Evolutionary conservation across 2,329 filamentous ascomycete species (phyloP).

Genomic region (Trichophyton equinum): DNA sequence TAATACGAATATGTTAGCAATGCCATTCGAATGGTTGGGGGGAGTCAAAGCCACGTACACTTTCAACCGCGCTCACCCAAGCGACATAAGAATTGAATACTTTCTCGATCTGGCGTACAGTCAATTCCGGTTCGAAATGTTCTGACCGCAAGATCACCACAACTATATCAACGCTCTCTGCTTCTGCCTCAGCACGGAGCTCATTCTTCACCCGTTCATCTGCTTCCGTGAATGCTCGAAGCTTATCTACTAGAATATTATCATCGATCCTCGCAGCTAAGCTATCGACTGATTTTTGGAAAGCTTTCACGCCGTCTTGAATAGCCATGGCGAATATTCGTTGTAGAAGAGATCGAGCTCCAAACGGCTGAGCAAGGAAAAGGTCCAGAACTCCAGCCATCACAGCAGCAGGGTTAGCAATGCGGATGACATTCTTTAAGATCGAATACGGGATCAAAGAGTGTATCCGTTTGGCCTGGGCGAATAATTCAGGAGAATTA

Average conservation of each 20-base stretch:
- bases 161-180: conserved; percentile 69
- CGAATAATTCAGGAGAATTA: conserved; percentile 92
- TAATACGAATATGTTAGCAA: conserved; percentile 13
- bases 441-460: conserved; percentile 86
- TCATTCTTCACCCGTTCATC: conserved; percentile 61
- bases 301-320: conserved; percentile 74
- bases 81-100: conserved; percentile 92
- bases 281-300: conserved; percentile 75
- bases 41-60: conserved; percentile 34
- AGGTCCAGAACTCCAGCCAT: conserved; percentile 94
- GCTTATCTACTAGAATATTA: conserved; percentile 61
- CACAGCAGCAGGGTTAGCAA: conserved; percentile 90
- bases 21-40: background rate
- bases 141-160: conserved; percentile 76
- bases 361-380: conserved; percentile 91
- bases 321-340: conserved; percentile 87
- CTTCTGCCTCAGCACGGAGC: conserved; percentile 59
- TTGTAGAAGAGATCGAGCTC: conserved; percentile 78
- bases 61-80: conserved; percentile 89
- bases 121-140: conserved; percentile 57
- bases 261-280: conserved; percentile 71
- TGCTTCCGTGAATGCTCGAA: conserved; percentile 65
- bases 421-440: conserved; percentile 91
- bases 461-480: conserved; percentile 86
- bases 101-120: conserved; percentile 61